A percentile compares a stretch with the other conserved stretches of the same genome.
Conservation (phyloP, 2,329 filamentous ascomycete genomes). For the Myriosclerotinia duriaeana region DNA sequence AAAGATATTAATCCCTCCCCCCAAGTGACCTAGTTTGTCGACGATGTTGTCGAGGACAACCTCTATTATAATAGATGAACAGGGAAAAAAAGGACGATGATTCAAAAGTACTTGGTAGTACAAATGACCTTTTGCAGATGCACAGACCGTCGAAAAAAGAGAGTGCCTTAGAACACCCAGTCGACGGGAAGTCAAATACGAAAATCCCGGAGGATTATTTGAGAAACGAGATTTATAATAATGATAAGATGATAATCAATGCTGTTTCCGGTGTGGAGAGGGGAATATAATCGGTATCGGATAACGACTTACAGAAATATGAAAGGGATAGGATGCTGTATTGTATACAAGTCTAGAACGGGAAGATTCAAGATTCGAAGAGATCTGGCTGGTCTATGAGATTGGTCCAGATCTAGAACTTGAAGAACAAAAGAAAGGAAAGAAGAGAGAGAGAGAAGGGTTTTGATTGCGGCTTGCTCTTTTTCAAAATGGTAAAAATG, state of each 20-base stretch:
- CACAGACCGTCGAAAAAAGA: conserved; percentile 11
- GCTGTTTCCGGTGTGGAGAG: background rate
- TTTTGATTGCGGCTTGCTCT: conserved; percentile 5
- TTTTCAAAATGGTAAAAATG: background rate
- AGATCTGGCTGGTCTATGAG: conserved; percentile 18
- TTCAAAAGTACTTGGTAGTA: conserved; percentile 12
- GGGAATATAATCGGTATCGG: background rate
- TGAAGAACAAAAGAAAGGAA: conserved; percentile 4
- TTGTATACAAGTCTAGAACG: conserved; percentile 11
- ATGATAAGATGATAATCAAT: conserved; percentile 8
- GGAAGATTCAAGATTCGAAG: background rate
- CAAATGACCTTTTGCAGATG: conserved; percentile 21
- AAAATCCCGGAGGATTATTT: conserved; percentile 13
- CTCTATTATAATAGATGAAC: conserved; percentile 14
- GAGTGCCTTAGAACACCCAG: conserved; percentile 14
- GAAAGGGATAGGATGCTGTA: background rate
- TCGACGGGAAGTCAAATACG: conserved; percentile 17
- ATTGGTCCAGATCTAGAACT: conserved; percentile 15
- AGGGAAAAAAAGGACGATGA: background rate
- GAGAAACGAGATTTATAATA: conserved; percentile 7
- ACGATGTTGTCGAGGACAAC: conserved; percentile 4
- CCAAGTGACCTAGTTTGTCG: conserved; percentile 1
- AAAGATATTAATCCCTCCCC: background rate
- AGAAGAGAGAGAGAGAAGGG: conserved; percentile 10
- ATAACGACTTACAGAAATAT: background rate